Percentiles rank a stretch among this genome's conserved stretches.
These are phyloP conservation scores for Paracoccidioides brasiliensis DNA, from an alignment of 2,329 filamentous ascomycete species.

Conservation along the genomic window DNA sequence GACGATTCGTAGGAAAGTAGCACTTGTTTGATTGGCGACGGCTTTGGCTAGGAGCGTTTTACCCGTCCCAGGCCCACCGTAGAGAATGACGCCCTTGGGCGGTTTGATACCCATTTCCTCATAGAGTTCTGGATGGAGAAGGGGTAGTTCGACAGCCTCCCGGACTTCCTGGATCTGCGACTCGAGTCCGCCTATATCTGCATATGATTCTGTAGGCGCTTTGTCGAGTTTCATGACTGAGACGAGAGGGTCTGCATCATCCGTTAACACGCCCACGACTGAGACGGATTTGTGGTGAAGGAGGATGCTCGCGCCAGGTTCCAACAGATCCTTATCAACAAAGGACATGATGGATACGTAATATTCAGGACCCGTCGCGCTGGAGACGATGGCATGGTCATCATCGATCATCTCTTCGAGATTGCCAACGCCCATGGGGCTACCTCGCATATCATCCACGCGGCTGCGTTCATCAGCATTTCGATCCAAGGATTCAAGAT, in stretches of 20 bases:
- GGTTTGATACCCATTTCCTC: slow-evolving; percentile 99
- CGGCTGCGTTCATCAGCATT: slow-evolving; percentile 89
- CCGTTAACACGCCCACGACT: slow-evolving; percentile 91
- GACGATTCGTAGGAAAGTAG: slow-evolving; percentile 93
- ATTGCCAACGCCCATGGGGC: slow-evolving; percentile 95
- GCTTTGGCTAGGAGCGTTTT: slow-evolving; percentile 95
- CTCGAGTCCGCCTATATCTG: slow-evolving; percentile 94
- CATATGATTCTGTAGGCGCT: slow-evolving; percentile 94
- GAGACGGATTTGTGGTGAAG: slow-evolving; percentile 97
- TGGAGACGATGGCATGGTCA: slow-evolving; percentile 96
- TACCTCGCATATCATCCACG: slow-evolving; percentile 96
- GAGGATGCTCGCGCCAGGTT: slow-evolving; percentile 88
- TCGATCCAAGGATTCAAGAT: slow-evolving; percentile 67
- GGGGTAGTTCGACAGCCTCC: slow-evolving; percentile 88
- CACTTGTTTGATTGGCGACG: slow-evolving; percentile 96
- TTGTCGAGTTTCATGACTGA: slow-evolving; percentile 99
- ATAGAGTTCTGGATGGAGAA: slow-evolving; percentile 92
- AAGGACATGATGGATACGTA: slow-evolving; percentile 99
- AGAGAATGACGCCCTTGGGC: slow-evolving; percentile 97
- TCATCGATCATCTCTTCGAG: slow-evolving; percentile 98
- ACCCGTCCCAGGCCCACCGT: slow-evolving; percentile 91
- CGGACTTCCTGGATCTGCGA: slow-evolving; percentile 93
- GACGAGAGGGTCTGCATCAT: slow-evolving; percentile 88
- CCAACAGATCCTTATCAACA: slow-evolving; percentile 94
- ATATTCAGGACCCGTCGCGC: slow-evolving; percentile 93